Evolutionary conservation across 2,329 filamentous ascomycete genomes (phyloP), one percentile per base, ranked within the genome.

Genomic region (Pseudonectria foliicola): DNA sequence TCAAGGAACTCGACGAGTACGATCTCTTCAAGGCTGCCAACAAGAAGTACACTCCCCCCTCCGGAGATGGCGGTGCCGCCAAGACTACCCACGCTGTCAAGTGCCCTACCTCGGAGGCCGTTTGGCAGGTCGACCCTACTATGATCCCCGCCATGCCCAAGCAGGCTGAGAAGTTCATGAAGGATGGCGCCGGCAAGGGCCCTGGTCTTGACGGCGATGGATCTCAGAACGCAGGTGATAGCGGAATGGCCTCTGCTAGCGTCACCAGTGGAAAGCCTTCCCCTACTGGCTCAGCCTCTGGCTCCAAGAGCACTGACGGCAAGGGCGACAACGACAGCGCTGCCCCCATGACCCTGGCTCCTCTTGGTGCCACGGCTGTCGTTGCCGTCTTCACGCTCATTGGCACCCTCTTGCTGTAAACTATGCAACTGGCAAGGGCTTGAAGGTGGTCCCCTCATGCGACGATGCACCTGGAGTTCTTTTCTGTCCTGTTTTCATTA

Each of bases 1-100:
- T 84, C 39, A 66, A 64, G 23, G 73, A 82, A 45, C 63, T 29
- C 13, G 43, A 61, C 27, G 85, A 90, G 54, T 94, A 81, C 62
- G 58, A 63, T 30, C 62, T 62, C 42, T 69, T 75, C 51, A 63
- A 68, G 50, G 57, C 53, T 10, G 71, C 71, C 33, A 57, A 77
- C 37, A 46, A 57, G 33, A 60, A 65, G 34, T 67, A 73, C 57
- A 62, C 73, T 16, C 59, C 64, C 6, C 74, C 75, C 12, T 66
- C 63, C 13, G 73, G 70, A 27, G 46, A 63, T 33, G 73, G 69
- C 32, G 73, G 72, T 38, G 67, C 66, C 45, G 56, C 64, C 16
- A 61, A 62, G 10, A 68, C 68, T 29, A 70, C 70, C 6, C 59
- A 68, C 41, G 50, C 66, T 11, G 61, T 57, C 27, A 51, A 59